Conservation (phyloP, 495 filamentous ascomycete genomes). For the Saxispiralis lemnorum region DNA sequence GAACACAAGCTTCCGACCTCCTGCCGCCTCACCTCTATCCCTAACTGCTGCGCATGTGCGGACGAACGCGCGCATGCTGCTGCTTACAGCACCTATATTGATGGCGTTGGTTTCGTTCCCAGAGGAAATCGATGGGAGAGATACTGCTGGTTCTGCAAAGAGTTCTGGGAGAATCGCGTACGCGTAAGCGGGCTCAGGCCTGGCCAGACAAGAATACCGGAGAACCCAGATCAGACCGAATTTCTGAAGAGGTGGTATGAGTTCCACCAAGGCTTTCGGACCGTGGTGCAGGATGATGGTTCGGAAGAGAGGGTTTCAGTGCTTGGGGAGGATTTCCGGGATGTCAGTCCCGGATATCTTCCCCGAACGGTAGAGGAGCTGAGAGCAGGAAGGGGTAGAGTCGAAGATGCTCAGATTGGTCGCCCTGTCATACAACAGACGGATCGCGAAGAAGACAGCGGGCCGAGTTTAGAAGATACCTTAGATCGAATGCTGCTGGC, state of each 20-base stretch:
- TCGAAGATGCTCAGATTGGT: not conserved
- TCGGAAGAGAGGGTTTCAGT: slow-evolving; percentile 24
- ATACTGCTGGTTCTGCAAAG: slow-evolving; percentile 33
- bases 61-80: slow-evolving; percentile 25
- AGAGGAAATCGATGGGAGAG: slow-evolving; percentile 28
- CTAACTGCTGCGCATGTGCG: slow-evolving; percentile 28
- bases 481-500: slow-evolving; percentile 21
- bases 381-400: slow-evolving; percentile 12
- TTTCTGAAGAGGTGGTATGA: slow-evolving; percentile 29
- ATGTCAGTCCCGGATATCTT: slow-evolving; percentile 27
- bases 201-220: slow-evolving; percentile 23
- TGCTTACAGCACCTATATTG: slow-evolving; percentile 26
- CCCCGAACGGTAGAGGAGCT: slow-evolving; percentile 25
- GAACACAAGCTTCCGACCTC: slow-evolving; percentile 30
- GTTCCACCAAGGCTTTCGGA: slow-evolving; percentile 26
- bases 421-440: not conserved
- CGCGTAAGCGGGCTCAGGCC: slow-evolving; percentile 16
- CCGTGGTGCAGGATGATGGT: slow-evolving; percentile 21
- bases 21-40: slow-evolving; percentile 27
- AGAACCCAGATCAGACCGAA: slow-evolving; percentile 25
- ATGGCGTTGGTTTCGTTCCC: slow-evolving; percentile 28
- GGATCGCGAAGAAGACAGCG: slow-evolving; percentile 7
- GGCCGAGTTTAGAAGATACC: slow-evolving; percentile 20
- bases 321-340: slow-evolving; percentile 23
- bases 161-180: slow-evolving; percentile 29